Base-by-base conservation (phyloP, 139 green algal species). In the Picochlorum costavermella region DNA sequence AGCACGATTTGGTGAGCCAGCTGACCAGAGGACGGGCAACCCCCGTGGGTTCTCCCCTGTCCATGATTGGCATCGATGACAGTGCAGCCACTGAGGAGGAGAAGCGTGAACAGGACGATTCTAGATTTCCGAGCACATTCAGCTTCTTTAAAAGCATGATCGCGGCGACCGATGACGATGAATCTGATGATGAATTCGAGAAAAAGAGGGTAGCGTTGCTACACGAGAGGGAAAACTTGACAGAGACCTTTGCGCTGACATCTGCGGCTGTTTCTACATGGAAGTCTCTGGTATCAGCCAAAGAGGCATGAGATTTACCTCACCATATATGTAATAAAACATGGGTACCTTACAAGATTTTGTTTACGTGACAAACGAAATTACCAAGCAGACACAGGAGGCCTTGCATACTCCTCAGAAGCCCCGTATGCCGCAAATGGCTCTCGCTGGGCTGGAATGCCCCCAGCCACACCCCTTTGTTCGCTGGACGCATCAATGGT, bases 1-100 rank as follows among this genome's bases (percentile, higher is more conserved):
- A 77, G 17, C 26, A 30, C 26, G 71, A 77, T 50, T 64, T 77
- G 43, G 36, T 77, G 37, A 65, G 50, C 13, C 64, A 70, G 49
- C 58, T 77, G 59, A 73, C 64, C 1, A 68, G 59, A 36, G 71
- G 64, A 11, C 31, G 10, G 2, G 69, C 51, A 11, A 63, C 62
- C 20, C 55, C 70, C 25, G 40, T 61, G 2, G 69, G 63, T 30
- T 29, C 43, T 5, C 37, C 36, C 8, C 14, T 25, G 28, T 51
- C 36, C 43, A 61, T 56, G 53, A 49, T 6, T 17, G 5, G 48
- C 1, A 25, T 33, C n/a, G 56, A 29, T 3, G 17, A 12, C 14
- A 29, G 43, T 9, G 48, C 8, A 25, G 28, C 14, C 14, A 17
- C 26, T 25, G 31, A 57, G 33, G 33, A 12, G 40, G 33, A 12